Conservation (phyloP, 2,329 filamentous ascomycete species). For the Botryotinia narcissicola region DNA sequence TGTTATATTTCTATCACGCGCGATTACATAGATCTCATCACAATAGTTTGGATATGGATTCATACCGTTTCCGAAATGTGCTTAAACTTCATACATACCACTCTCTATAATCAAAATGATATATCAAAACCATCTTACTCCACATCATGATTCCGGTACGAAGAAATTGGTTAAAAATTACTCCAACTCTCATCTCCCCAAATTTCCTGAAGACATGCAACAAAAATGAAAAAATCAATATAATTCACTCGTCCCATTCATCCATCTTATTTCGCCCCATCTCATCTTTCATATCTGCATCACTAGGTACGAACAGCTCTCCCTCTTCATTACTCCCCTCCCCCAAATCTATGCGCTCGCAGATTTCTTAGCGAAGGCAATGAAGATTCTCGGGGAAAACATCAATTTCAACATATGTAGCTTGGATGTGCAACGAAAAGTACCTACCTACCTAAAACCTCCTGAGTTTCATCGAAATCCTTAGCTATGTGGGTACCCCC, state of each 20-base stretch:
- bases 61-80: not conserved
- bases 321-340: not conserved
- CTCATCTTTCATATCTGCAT: not conserved
- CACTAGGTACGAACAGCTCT: not conserved
- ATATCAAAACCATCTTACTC: rapidly evolving
- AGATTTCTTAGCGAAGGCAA: not conserved
- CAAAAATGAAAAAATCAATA: not conserved
- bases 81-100: not conserved
- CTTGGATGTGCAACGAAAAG: not conserved
- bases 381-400: no score
- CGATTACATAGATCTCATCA: not conserved
- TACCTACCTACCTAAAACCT: no score
- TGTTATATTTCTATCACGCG: not conserved
- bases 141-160: not conserved
- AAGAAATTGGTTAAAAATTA: not conserved
- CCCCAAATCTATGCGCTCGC: not conserved
- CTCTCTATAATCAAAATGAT: not conserved
- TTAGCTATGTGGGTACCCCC: not conserved
- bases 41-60: not conserved
- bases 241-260: not conserved
- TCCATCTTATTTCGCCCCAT: not conserved
- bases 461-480: no score
- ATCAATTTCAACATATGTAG: not conserved
- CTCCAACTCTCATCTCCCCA: not conserved
- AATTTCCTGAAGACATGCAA: not conserved